Evolutionary conservation across 1,284 basidiomycete genomes (phyloP), one percentile per base, ranked within the genome.

Genomic region (Malassezia cuniculi): DNA sequence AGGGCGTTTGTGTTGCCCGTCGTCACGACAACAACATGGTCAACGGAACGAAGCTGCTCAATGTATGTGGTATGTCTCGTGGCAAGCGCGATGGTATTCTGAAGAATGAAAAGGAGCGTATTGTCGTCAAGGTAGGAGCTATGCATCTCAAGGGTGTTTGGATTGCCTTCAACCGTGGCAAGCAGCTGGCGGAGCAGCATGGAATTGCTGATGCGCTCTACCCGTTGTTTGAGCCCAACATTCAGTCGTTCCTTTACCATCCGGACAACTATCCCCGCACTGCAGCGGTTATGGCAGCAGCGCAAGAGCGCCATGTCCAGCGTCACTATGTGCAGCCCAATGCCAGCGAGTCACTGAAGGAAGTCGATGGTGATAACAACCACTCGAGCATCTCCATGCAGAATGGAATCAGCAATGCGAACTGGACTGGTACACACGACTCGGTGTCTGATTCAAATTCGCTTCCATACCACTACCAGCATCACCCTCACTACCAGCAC

Each of bases 81-180:
- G 63, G 63, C 16, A 66, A 66, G 50, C 59, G 63, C 18, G 63
- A 66, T 39, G 62, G 61, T 28, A 65, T 66, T 34, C 44, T 66
- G 26, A 66, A 66, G 36, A 65, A 65, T 41, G 61, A 66, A 34
- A 65, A 65, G 54, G 62, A 63, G 39, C 52, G 63, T n/a, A 55
- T 65, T 30, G 63, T 66, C 25, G 63, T 66, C 47, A 66, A 66
- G 47, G 60, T 63, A 7, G 61, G 63, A 21, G 60, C 63, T 12
- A 65, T 66, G 61, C 61, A 65, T 33, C 52, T 66, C 25, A 66
- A 66, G 47, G 63, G 63, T 29, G 63, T 66, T n/a, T 66, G 63
- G 63, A 66, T 66, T 39, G 57, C 57, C 16, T 66, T 66, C 27
- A 52, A 50, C 14, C 57, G 62, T 22, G 63, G 50, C 36, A 66